Conservation (phyloP, 169 alveolate genomes). For the Amoebophrya sp. region DNA sequence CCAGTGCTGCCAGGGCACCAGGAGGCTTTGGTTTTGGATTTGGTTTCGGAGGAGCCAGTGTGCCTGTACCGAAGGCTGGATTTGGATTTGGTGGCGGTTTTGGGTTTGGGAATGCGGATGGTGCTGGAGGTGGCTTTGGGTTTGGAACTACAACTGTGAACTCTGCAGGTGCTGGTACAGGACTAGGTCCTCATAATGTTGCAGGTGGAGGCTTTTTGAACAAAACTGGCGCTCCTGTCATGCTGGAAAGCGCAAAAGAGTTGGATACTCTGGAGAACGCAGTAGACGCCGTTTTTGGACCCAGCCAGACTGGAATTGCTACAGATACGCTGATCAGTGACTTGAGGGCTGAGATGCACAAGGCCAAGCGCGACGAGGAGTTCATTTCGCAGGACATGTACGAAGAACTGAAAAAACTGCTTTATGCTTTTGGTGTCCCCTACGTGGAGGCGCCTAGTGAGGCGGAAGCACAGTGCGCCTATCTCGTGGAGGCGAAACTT, state of each 20-base stretch:
- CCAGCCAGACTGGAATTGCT: background rate
- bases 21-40: background rate
- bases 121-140: too few relatives aligned
- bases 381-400: background rate
- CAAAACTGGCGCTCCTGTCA: too few relatives aligned
- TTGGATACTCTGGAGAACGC: background rate
- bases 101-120: too few relatives aligned
- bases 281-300: background rate
- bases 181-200: too few relatives aligned
- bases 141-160: too few relatives aligned
- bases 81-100: too few relatives aligned
- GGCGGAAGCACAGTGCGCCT: conserved; percentile 91
- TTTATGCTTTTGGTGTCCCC: conserved; percentile 82
- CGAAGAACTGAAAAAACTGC: conserved; percentile 42
- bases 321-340: background rate
- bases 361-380: background rate
- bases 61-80: background rate
- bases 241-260: too few relatives aligned
- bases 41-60: background rate
- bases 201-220: too few relatives aligned
- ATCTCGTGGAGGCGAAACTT: conserved; percentile 50
- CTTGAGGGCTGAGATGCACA: background rate
- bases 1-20: too few relatives aligned
- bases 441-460: conserved; percentile 89
- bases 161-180: too few relatives aligned